Percentiles rank a stretch among this genome's conserved stretches.
Conservation (phyloP, 352 stramenopile genomes). For the Phytopythium boreale region DNA sequence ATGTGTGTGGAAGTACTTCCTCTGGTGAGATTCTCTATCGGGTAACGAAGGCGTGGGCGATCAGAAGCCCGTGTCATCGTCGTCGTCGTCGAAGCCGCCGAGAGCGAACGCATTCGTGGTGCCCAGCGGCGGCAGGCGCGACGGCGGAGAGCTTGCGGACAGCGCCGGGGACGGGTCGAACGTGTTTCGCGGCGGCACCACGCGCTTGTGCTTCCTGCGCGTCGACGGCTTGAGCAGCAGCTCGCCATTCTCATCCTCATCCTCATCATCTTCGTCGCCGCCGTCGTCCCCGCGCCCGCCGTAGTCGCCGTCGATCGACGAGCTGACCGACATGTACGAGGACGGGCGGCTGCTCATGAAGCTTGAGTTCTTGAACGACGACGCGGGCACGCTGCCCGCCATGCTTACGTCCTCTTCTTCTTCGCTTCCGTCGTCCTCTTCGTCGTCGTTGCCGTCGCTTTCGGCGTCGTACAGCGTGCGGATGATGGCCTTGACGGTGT, state of each 20-base stretch:
- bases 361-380: slow-evolving; percentile 41
- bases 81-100: slow-evolving; percentile 59
- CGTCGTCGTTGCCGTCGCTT: slow-evolving; percentile 25
- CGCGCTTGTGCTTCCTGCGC: slow-evolving; percentile 10
- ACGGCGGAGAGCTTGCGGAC: slow-evolving; percentile 66
- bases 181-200: slow-evolving; percentile 34
- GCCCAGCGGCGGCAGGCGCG: slow-evolving; percentile 52
- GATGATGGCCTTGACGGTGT: slow-evolving; percentile 60
- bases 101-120: slow-evolving; percentile 51
- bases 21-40: background rate
- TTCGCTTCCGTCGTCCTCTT: slow-evolving; percentile 36
- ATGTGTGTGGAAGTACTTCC: background rate
- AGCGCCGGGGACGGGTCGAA: slow-evolving; percentile 68
- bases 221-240: slow-evolving; percentile 4
- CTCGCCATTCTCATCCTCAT: slow-evolving; percentile 9
- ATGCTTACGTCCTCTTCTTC: slow-evolving; percentile 61
- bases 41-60: background rate
- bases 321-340: slow-evolving; percentile 54
- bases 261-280: slow-evolving; percentile 20
- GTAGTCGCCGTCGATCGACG: slow-evolving; percentile 47
- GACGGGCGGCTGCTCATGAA: slow-evolving; percentile 55
- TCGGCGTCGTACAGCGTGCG: slow-evolving; percentile 47
- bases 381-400: slow-evolving; percentile 40
- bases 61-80: slow-evolving; percentile 62
- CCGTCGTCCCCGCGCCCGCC: slow-evolving; percentile 13